phyloP scores from a whole-genome alignment of 129 eudicot genomes.

The Flaveria linearis region DNA sequence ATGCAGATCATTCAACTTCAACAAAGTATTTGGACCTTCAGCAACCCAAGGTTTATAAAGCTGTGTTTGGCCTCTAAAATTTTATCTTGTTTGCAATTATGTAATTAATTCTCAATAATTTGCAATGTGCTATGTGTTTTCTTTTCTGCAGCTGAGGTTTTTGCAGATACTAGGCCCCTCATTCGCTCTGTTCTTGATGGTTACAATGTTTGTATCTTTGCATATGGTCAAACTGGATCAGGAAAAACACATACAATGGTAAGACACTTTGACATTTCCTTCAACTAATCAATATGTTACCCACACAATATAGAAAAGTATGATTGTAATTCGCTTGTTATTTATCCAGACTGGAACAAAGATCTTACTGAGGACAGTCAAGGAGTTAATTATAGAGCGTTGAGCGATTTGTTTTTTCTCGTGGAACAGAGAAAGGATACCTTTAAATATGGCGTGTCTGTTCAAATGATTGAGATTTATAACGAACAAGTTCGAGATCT shows the following conservation, averaged over 20 bases:
- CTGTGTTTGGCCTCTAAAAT: slow-evolving; percentile 12
- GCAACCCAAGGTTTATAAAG: slow-evolving; percentile 77
- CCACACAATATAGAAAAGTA: background rate
- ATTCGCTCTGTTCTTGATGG: slow-evolving; percentile 99
- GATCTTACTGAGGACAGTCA: slow-evolving; percentile 74
- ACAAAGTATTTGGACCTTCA: slow-evolving; percentile 93
- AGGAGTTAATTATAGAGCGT: slow-evolving; percentile 96
- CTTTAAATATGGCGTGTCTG: slow-evolving; percentile 81
- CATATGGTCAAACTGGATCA: slow-evolving; percentile 98
- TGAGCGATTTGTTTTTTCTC: slow-evolving; percentile 77
- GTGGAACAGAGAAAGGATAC: slow-evolving; percentile 82
- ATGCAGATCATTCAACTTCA: slow-evolving; percentile 72
- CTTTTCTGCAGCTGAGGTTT: slow-evolving; percentile 76
- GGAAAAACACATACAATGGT: slow-evolving; percentile 99
- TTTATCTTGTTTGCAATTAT: slow-evolving; percentile 1
- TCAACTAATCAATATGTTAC: background rate
- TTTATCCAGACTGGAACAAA: slow-evolving; percentile 76
- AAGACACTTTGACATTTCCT: slow-evolving; percentile 23
- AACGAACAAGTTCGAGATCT: slow-evolving; percentile 99
- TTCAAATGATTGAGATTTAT: slow-evolving; percentile 98
- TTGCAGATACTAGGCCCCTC: slow-evolving; percentile 82
- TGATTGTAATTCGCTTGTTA: slow-evolving; percentile 4
- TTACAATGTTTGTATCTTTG: slow-evolving; percentile 93
- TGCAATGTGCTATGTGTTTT: background rate
- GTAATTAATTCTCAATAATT: background rate